Conservation (phyloP, 208 protist genomes). For the Trypanosoma cruzi region DNA sequence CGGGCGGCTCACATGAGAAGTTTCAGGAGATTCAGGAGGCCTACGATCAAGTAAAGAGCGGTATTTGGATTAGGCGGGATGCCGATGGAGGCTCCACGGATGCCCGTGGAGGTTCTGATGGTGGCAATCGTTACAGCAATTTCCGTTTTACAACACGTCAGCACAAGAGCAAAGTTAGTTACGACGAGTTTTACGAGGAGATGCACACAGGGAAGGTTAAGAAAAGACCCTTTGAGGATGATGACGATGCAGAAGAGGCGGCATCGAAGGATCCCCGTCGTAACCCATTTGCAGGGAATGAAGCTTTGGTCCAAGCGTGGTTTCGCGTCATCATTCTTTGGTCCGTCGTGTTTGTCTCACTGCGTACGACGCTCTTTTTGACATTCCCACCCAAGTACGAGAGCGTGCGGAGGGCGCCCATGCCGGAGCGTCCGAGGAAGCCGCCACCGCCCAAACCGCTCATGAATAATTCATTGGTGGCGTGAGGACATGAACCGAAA, state of each 20-base stretch:
- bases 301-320: constrained; percentile 86
- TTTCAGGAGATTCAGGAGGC: constrained; percentile 91
- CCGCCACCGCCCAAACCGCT: constrained; percentile 82
- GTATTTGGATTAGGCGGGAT: constrained; percentile 80
- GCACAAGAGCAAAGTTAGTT: constrained; percentile 82
- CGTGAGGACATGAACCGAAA: constrained; percentile 17
- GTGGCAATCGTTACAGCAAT: constrained; percentile 78
- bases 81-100: constrained; percentile 34
- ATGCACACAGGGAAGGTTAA: constrained; percentile 90
- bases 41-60: constrained; percentile 90
- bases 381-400: constrained; percentile 85
- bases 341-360: constrained; percentile 70
- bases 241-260: constrained; percentile 66
- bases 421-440: constrained; percentile 47
- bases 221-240: constrained; percentile 78
- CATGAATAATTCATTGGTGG: constrained; percentile 37
- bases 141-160: constrained; percentile 90
- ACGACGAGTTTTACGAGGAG: constrained; percentile 90
- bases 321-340: constrained; percentile 88
- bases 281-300: constrained; percentile 80
- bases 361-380: constrained; percentile 73
- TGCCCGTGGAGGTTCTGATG: constrained; percentile 43
- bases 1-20: constrained; percentile 82
- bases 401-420: constrained; percentile 40
- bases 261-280: constrained; percentile 63